phyloP scores from a whole-genome alignment of 106 monocot genomes.

The Platanthera guangdongensis region DNA sequence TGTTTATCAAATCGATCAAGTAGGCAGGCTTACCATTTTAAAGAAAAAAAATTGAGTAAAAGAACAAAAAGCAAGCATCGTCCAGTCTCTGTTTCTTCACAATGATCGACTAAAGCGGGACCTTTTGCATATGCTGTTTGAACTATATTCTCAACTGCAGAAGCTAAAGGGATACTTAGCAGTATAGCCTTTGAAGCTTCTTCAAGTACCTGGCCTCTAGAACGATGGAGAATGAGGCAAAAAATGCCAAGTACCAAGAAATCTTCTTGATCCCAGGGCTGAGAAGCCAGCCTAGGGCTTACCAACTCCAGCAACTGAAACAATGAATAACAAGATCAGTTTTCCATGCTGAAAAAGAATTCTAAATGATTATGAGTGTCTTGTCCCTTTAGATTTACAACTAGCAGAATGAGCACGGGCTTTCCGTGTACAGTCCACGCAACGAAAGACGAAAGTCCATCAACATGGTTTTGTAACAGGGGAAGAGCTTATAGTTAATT shows the following conservation, averaged over 20 bases:
- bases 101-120: conserved; percentile 48
- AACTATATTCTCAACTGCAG: conserved; percentile 36
- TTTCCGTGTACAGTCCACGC: too few relatives aligned
- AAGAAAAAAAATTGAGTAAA: conserved; percentile 57
- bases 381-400: too few relatives aligned
- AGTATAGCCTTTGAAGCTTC: conserved; percentile 76
- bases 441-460: too few relatives aligned
- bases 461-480: too few relatives aligned
- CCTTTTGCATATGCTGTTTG: conserved; percentile 56
- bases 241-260: conserved; percentile 50
- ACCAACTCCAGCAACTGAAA: conserved; percentile 58
- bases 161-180: conserved; percentile 43
- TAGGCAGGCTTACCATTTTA: conserved; percentile 39
- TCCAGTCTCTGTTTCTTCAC: conserved; percentile 46
- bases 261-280: conserved; percentile 29
- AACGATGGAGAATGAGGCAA: conserved; percentile 61
- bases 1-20: neutral
- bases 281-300: conserved; percentile 26
- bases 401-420: too few relatives aligned
- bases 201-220: conserved; percentile 38
- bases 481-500: too few relatives aligned
- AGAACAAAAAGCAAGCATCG: conserved; percentile 51
- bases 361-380: neutral
- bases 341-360: neutral
- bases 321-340: conserved; percentile 7